Percentiles rank a stretch among this genome's conserved stretches.
phyloP scores from a whole-genome alignment of 2,329 filamentous ascomycete genomes.

The Cercospora sp. region DNA sequence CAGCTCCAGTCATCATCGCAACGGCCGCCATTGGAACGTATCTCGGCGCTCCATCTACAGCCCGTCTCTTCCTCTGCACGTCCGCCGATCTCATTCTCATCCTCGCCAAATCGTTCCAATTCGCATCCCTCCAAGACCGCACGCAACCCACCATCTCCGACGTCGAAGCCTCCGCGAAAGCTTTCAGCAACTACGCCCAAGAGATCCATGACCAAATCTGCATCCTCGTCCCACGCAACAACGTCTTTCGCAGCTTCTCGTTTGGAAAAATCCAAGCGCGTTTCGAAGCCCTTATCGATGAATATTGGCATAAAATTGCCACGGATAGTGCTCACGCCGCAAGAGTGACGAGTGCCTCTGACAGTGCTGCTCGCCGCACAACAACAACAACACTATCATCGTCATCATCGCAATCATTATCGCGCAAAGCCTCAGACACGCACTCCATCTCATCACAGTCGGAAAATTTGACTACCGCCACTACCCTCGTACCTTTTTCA shows the following conservation, averaged over 20 bases:
- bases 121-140: conserved; percentile 14
- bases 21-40: conserved; percentile 30
- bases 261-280: not conserved
- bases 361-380: too few species aligned
- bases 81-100: conserved; percentile 40
- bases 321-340: not conserved
- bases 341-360: not conserved
- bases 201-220: not conserved
- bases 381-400: too few species aligned
- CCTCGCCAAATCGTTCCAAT: conserved; percentile 37
- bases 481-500: too few species aligned
- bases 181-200: not conserved
- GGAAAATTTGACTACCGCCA: too few species aligned
- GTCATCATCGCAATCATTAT: not conserved
- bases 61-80: conserved; percentile 39
- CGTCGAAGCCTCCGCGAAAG: not conserved
- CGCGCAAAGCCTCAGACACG: not conserved
- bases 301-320: not conserved
- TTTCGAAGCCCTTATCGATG: not conserved
- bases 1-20: conserved; percentile 34
- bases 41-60: conserved; percentile 36
- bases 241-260: not conserved
- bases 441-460: not conserved
- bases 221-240: not conserved
- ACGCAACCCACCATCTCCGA: not conserved